Conservation (phyloP, 352 stramenopile species). For the Aphanomyces stellatus region DNA sequence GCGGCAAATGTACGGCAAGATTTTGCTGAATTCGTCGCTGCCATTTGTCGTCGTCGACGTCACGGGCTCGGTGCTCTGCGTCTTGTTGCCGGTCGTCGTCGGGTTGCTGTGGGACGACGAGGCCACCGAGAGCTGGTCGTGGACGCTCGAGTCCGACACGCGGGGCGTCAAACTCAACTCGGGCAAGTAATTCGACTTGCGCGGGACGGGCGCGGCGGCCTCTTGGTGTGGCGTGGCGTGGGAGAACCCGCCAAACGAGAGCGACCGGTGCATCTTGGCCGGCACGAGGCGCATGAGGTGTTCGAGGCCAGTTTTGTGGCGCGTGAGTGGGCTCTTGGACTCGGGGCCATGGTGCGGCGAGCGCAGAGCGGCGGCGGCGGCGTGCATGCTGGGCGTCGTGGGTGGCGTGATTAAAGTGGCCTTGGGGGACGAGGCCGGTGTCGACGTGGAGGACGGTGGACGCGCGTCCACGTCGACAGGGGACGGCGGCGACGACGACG, state of each 20-base stretch:
- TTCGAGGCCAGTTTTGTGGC: background rate
- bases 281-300: background rate
- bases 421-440: background rate
- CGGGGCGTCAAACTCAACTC: no score
- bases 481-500: slow-evolving; percentile 15
- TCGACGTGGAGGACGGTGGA: background rate
- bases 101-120: background rate
- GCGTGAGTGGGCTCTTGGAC: slow-evolving; percentile 1
- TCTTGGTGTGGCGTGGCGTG: background rate
- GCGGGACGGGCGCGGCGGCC: background rate
- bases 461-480: slow-evolving; percentile 18
- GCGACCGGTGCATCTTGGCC: slow-evolving; percentile 6
- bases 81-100: background rate
- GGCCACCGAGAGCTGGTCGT: slow-evolving; percentile 26
- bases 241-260: slow-evolving; percentile 19
- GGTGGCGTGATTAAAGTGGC: no score
- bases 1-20: slow-evolving; percentile 81
- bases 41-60: slow-evolving; percentile 24
- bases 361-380: no score
- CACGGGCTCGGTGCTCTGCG: no score
- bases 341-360: no score
- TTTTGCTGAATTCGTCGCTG: slow-evolving; percentile 33
- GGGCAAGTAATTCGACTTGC: no score
- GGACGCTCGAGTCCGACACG: slow-evolving; percentile 18
- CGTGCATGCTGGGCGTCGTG: no score